A percentile compares a stretch with the other conserved stretches of the same genome.
Evolutionary conservation across 1,284 basidiomycete genomes (phyloP).

Genomic region (Schizopora paradoxa): DNA sequence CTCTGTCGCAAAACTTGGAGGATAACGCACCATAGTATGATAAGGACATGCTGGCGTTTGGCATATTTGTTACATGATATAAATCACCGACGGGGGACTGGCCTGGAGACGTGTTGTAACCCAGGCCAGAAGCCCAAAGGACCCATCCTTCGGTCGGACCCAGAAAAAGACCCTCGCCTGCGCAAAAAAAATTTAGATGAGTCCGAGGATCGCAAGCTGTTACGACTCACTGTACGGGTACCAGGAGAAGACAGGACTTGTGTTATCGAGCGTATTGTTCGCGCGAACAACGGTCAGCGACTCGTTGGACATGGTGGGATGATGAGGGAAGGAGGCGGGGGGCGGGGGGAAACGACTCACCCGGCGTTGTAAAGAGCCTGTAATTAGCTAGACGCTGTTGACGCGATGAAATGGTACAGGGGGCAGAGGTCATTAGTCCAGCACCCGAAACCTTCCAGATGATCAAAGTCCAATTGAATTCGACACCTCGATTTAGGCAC

Average conservation of each 20-base stretch:
- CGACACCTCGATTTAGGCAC: too few species aligned
- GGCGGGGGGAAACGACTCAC: too few species aligned
- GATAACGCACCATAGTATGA: neutral
- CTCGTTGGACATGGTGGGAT: too few species aligned
- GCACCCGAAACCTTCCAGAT: too few species aligned
- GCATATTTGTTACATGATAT: neutral
- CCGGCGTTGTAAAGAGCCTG: too few species aligned
- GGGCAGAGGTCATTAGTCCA: too few species aligned
- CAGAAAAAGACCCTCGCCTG: neutral
- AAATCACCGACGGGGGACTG: neutral
- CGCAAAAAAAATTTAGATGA: neutral
- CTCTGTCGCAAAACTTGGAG: too few species aligned
- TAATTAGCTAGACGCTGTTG: too few species aligned
- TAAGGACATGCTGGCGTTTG: neutral
- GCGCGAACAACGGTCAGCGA: neutral
- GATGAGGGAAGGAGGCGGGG: too few species aligned
- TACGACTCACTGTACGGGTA: neutral
- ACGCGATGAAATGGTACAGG: too few species aligned
- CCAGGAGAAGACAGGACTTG: neutral
- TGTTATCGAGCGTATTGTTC: neutral
- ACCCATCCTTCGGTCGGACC: neutral
- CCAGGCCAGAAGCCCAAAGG: neutral
- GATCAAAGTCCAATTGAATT: too few species aligned
- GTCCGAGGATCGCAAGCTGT: neutral
- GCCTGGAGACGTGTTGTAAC: neutral